Evolutionary conservation across 768 basidiomycete species (phyloP).

Genomic region (Sarcodon aspratus): DNA sequence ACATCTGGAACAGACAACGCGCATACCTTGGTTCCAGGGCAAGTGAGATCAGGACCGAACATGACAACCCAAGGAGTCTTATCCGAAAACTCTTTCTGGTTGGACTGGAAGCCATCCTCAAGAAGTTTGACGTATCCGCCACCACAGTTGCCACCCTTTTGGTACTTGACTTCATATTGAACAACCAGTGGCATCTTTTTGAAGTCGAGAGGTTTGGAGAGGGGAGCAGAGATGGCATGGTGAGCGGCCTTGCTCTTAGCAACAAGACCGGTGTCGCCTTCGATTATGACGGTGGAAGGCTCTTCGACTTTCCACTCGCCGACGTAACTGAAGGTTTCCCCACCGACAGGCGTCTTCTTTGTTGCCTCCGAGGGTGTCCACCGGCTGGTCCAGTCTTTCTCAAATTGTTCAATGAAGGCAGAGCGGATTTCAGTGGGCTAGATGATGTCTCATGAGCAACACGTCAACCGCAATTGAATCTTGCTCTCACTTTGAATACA

Average conservation of each 20-base stretch:
- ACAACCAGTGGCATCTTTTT: constrained; percentile 80
- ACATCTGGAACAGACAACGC: neutral
- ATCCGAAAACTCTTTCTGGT: constrained; percentile 87
- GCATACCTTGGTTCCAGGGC: constrained; percentile 79
- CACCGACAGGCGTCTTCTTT: constrained; percentile 93
- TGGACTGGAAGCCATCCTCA: constrained; percentile 87
- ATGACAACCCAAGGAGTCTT: constrained; percentile 92
- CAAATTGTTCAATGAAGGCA: constrained; percentile 95
- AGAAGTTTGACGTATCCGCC: constrained; percentile 98
- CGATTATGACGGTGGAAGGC: constrained; percentile 60
- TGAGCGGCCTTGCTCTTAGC: constrained; percentile 96
- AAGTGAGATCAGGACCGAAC: constrained; percentile 96
- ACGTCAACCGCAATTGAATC: neutral
- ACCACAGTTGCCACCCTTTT: constrained; percentile 98
- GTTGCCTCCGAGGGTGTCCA: constrained; percentile 98
- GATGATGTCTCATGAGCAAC: neutral
- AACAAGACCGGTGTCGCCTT: constrained; percentile 86
- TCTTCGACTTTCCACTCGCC: constrained; percentile 97
- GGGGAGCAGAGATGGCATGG: constrained; percentile 96
- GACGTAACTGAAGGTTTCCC: constrained; percentile 95
- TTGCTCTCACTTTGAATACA: constrained; percentile 48
- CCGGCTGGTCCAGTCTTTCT: constrained; percentile 76
- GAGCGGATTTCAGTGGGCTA: constrained; percentile 74
- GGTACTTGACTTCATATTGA: constrained; percentile 98
- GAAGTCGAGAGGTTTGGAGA: constrained; percentile 69